Conservation (phyloP, 1,139 yeast genomes). For the Yamadazyma mexicana region DNA sequence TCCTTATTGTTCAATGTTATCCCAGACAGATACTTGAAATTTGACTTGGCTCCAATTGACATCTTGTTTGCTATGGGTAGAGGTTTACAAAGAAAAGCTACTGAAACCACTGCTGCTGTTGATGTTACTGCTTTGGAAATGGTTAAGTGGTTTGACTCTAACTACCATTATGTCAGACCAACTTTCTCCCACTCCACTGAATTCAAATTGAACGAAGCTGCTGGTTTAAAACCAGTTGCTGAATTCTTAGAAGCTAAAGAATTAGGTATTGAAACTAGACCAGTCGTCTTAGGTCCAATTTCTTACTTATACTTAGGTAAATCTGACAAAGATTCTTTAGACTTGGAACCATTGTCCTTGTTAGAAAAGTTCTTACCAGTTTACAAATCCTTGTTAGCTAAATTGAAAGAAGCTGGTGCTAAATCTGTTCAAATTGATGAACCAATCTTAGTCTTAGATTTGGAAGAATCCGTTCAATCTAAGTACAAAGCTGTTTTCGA, state of each 20-base stretch:
- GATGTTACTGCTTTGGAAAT: conserved; percentile 99
- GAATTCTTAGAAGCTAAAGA: conserved; percentile 98
- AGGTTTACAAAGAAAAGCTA: conserved; percentile 97
- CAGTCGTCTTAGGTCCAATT: conserved; percentile 94
- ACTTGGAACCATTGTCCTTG: conserved; percentile 87
- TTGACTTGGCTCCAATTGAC: conserved; percentile 85
- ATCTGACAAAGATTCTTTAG: conserved; percentile 96
- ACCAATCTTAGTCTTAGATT: conserved; percentile 93
- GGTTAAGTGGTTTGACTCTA: conserved; percentile 99
- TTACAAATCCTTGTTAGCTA: conserved; percentile 82
- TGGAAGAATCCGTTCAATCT: conserved; percentile 78
- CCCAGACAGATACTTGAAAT: conserved; percentile 96
- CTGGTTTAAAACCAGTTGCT: conserved; percentile 92
- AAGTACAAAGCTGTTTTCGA: conserved; percentile 88
- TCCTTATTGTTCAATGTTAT: conserved; percentile 91
- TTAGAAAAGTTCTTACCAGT: conserved; percentile 89
- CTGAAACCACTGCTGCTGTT: conserved; percentile 82
- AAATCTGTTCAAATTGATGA: conserved; percentile 94
- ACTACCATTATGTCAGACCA: conserved; percentile 99
- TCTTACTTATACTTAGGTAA: conserved; percentile 95
- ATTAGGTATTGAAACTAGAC: conserved; percentile 95
- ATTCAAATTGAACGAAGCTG: conserved; percentile 78
- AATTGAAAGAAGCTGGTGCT: conserved; percentile 95
- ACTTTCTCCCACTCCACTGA: conserved; percentile 94
- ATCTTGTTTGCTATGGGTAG: conserved; percentile 99